phyloP scores from a whole-genome alignment of 345 rosid genomes.

The Draba incana region DNA sequence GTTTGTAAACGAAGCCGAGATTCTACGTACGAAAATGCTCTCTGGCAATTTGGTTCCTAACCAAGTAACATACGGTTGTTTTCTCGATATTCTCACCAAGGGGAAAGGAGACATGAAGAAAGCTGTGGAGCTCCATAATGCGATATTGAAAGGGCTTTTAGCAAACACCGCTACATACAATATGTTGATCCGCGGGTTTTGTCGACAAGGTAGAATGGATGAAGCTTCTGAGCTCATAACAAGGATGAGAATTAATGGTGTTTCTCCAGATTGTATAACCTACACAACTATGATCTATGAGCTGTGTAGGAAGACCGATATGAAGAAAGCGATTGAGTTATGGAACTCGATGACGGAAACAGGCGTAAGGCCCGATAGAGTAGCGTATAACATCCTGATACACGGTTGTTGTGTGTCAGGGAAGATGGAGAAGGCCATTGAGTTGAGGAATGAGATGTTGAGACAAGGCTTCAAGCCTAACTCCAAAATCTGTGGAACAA shows the following conservation, averaged over 20 bases:
- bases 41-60: constrained; percentile 56
- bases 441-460: constrained; percentile 71
- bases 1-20: constrained; percentile 64
- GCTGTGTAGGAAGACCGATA: constrained; percentile 56
- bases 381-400: constrained; percentile 72
- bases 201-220: constrained; percentile 67
- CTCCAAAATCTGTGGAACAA: constrained; percentile 7
- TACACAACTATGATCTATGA: constrained; percentile 81
- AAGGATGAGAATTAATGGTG: constrained; percentile 59
- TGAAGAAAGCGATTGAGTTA: constrained; percentile 60
- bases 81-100: constrained; percentile 68
- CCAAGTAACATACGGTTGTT: constrained; percentile 78
- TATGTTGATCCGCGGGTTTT: constrained; percentile 75
- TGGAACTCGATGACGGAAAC: constrained; percentile 73
- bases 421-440: constrained; percentile 58
- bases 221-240: constrained; percentile 62
- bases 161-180: constrained; percentile 75
- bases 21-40: constrained; percentile 64
- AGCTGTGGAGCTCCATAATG: constrained; percentile 71
- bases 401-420: constrained; percentile 71
- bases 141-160: constrained; percentile 61
- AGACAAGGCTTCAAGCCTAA: constrained; percentile 57
- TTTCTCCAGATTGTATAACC: constrained; percentile 81
- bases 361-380: constrained; percentile 69
- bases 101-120: constrained; percentile 68